Evolutionary conservation across 2,329 filamentous ascomycete species (phyloP).

Genomic region (Calonectria leucothoes): DNA sequence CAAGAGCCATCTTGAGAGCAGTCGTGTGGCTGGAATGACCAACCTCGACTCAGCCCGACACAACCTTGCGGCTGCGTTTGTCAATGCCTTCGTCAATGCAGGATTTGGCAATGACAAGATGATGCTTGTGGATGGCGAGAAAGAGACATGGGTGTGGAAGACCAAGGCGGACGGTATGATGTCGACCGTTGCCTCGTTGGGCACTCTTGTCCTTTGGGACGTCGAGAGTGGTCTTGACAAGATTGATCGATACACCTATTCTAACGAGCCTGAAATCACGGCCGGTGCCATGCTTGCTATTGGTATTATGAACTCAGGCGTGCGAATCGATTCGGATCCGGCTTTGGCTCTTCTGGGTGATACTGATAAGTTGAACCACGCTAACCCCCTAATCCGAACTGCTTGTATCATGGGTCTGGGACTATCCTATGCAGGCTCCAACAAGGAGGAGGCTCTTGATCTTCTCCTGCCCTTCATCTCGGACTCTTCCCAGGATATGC

Average conservation of each 20-base stretch:
- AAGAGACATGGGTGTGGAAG: slow-evolving; percentile 98
- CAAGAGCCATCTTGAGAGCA: slow-evolving; percentile 98
- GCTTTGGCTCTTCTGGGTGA: slow-evolving; percentile 89
- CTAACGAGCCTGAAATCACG: slow-evolving; percentile 82
- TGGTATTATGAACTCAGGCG: slow-evolving; percentile 95
- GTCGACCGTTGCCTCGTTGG: slow-evolving; percentile 93
- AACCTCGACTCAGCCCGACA: slow-evolving; percentile 96
- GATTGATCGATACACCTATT: slow-evolving; percentile 94
- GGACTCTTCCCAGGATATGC: slow-evolving; percentile 89
- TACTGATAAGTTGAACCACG: slow-evolving; percentile 80
- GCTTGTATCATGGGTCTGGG: slow-evolving; percentile 96
- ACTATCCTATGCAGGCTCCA: slow-evolving; percentile 92
- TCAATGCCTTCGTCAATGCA: slow-evolving; percentile 97
- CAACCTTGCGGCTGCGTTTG: slow-evolving; percentile 94
- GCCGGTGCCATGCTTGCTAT: slow-evolving; percentile 93
- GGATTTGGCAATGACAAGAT: slow-evolving; percentile 97
- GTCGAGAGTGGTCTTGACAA: slow-evolving; percentile 92
- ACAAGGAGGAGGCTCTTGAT: slow-evolving; percentile 89
- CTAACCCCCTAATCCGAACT: slow-evolving; percentile 81
- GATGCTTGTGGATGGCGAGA: slow-evolving; percentile 91
- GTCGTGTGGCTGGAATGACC: slow-evolving; percentile 89
- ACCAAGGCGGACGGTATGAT: slow-evolving; percentile 98
- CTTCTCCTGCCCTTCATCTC: slow-evolving; percentile 87
- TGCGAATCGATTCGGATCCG: slow-evolving; percentile 89
- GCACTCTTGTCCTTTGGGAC: slow-evolving; percentile 93